Evolutionary conservation across 257 asterid genomes (phyloP), one percentile per base, ranked within the genome.

Genomic region (Coffea canephora): DNA sequence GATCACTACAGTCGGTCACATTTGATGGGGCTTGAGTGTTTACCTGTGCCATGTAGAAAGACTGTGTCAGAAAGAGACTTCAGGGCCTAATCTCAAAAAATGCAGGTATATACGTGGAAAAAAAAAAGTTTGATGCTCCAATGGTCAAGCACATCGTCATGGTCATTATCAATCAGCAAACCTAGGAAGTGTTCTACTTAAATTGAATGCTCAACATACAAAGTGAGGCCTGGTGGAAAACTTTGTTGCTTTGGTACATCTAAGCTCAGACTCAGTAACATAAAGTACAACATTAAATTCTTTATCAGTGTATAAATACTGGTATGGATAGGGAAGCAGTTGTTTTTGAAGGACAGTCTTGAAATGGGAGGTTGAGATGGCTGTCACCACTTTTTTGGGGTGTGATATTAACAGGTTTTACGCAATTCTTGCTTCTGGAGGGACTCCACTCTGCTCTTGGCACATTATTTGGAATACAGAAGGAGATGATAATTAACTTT

Each of bases 1-100:
- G 90, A 79, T 91, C 90, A 79, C 87, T 87, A 86, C 98, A 94
- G 87, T 96, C 99, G 78, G 90, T 94, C 54, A 96, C 83, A 84
- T 85, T 65, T 1, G 89, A 49, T 43, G 97, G 96, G 48, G 99
- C 98, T 88, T 94, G 95, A 74, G 96, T 96, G 85, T 94, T 96
- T 62, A 92, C 98, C 99, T 93, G 81, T 73, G 77, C 57, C 65
- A 78, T 64, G 79, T 21, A 69, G 73, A 74, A 71, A 73, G 66
- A 81, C 69, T 73, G 77, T 74, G 27, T 52, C 52, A 34, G 21
- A 45, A 52, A 74, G 25, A 69, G 34, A 21, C 1, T 13, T 52
- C 52, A 52, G 14, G 49, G 69, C 16, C 49, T 68, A 41, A 50
- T 23, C 36, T 13, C 23, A 23, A 39, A 41, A 36, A n/a, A 7